These are phyloP conservation scores for Phlegmacium glaucopus DNA, from an alignment of 768 basidiomycete species.

Conservation along the genomic window DNA sequence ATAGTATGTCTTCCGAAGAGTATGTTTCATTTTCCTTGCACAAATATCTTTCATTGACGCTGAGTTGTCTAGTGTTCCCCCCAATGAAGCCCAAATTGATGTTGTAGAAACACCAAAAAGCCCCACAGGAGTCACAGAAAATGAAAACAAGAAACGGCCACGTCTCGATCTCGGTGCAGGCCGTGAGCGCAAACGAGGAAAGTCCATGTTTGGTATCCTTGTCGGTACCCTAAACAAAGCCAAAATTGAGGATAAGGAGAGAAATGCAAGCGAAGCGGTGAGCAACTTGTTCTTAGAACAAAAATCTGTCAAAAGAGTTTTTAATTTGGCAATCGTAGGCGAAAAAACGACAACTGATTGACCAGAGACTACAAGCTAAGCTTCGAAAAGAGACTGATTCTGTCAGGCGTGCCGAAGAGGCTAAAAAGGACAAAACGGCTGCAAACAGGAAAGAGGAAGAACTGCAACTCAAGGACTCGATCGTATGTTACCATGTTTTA, in stretches of 20 bases:
- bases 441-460: conserved; percentile 84
- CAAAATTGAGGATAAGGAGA: conserved; percentile 81
- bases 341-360: conserved; percentile 79
- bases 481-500: conserved; percentile 44
- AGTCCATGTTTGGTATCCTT: conserved; percentile 84
- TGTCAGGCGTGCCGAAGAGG: conserved; percentile 82
- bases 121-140: conserved; percentile 43
- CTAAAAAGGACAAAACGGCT: conserved; percentile 74
- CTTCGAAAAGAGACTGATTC: conserved; percentile 82
- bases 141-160: conserved; percentile 60
- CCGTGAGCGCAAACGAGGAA: conserved; percentile 78
- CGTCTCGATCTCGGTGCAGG: conserved; percentile 58
- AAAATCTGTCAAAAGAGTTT: background rate
- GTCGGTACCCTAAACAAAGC: conserved; percentile 85
- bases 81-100: conserved; percentile 27
- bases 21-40: conserved; percentile 23
- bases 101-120: conserved; percentile 30
- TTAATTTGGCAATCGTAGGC: conserved; percentile 42
- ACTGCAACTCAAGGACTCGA: conserved; percentile 73
- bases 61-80: conserved; percentile 14
- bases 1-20: conserved; percentile 52
- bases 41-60: background rate
- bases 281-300: conserved; percentile 17
- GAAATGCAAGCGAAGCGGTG: conserved; percentile 83
- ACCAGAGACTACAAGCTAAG: conserved; percentile 83